Base-by-base conservation (phyloP, 2,329 filamentous ascomycete genomes). In the Colletotrichum aenigma region DNA sequence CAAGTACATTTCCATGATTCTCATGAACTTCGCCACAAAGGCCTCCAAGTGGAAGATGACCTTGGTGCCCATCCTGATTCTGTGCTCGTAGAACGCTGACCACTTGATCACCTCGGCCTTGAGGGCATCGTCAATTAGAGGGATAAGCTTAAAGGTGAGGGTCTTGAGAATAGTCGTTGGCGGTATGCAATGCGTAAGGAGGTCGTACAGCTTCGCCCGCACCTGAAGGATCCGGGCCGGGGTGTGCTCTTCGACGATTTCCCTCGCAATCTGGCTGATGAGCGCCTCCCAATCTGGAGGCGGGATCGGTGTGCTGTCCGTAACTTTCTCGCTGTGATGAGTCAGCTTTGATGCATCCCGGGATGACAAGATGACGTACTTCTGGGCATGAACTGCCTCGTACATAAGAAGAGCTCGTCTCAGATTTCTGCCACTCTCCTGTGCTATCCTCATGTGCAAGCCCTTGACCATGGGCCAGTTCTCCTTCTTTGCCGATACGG, bases 1-100 rank as follows among this genome's bases (percentile, higher is more conserved):
- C 73, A 93, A 85, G 82, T 92, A 97, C 92, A 96, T 96, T 88
- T 99, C 97, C 78, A 96, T 91, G 79, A 98, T 92, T 80, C 96
- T 92, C 96, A 99, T 98, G 84, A 98, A 98, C 87, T 98, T 98
- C 74, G 96, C 96, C 74, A 99, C 97, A 85, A 99, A 99, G 5
- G 97, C 97, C 86, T 99, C 97, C 6, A 99, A 88, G 82, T 99
- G 97, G 85, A 99, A 99, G 77, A 99, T 98, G 74, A 98, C 94
- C 89, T 99, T 99, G 75, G 91, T 96, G 67, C 97, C 97, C 79
- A 94, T 94, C 83, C 95, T 95, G 85, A 98, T 95, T 76, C 97
- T 91, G 84, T 99, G 97, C 85, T 99, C 97, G 84, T 98, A 99
- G 82, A 98, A 98, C 0, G 97, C 96, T 6, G 95, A 95, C 97